Conservation (phyloP, 345 rosid species). For the Salix purpurea region DNA sequence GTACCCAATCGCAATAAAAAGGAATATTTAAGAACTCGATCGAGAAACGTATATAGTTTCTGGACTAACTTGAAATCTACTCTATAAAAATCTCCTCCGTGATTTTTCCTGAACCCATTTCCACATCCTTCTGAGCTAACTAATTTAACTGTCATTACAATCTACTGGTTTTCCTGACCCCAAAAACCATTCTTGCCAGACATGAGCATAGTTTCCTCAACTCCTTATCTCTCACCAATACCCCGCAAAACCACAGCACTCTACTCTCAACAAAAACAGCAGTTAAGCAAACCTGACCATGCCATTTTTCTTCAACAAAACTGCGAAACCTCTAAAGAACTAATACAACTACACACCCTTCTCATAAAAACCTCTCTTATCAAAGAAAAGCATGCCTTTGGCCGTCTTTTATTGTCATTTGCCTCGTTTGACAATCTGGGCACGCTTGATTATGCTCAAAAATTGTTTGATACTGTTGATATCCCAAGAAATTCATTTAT, state of each 20-base stretch:
- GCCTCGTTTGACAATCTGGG: not conserved
- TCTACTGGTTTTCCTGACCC: too few species aligned
- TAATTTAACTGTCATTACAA: not conserved
- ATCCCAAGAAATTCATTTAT: slow-evolving; percentile 13
- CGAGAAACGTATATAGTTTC: too few species aligned
- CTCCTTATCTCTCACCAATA: slow-evolving; percentile 3
- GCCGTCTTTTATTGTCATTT: slow-evolving; percentile 17
- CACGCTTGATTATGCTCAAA: slow-evolving; percentile 16
- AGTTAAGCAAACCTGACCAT: slow-evolving; percentile 7
- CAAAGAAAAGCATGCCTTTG: slow-evolving; percentile 20
- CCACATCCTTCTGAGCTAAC: not conserved
- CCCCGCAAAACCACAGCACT: slow-evolving; percentile 2
- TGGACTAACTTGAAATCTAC: too few species aligned
- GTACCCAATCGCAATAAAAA: too few species aligned
- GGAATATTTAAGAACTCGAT: too few species aligned
- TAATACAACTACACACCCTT: slow-evolving; percentile 12
- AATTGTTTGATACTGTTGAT: not conserved
- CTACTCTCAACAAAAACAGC: not conserved
- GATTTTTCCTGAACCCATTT: too few species aligned
- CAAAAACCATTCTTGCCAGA: too few species aligned
- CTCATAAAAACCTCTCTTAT: slow-evolving; percentile 22
- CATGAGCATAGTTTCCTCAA: slow-evolving; percentile 7
- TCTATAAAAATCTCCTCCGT: too few species aligned
- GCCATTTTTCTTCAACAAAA: slow-evolving; percentile 13
- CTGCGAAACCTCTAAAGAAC: slow-evolving; percentile 10